These are phyloP conservation scores for Heliamphora exappendiculata DNA, from an alignment of 148 eudicot genomes.

Conservation along the genomic window DNA sequence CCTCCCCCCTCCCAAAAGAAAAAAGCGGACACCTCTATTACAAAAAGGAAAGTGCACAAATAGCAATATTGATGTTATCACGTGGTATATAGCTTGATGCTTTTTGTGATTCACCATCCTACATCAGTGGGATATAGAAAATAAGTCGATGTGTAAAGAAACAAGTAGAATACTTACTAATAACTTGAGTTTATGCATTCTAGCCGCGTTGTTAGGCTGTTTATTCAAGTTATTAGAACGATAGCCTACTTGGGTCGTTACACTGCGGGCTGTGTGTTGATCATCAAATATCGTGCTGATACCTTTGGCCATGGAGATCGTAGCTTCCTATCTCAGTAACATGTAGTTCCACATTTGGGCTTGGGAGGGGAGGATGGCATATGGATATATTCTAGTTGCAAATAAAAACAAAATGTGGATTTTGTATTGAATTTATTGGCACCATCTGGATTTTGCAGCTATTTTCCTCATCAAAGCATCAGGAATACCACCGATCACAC, in stretches of 20 bases:
- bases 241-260: too few relatives aligned
- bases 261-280: too few relatives aligned
- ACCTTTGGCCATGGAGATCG: not conserved
- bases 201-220: too few relatives aligned
- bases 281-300: not conserved
- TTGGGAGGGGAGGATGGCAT: not conserved
- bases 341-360: not conserved
- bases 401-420: not conserved
- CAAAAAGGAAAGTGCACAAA: not conserved
- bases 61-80: too few relatives aligned
- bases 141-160: too few relatives aligned
- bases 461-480: slow-evolving; percentile 10
- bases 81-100: too few relatives aligned
- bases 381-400: not conserved
- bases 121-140: too few relatives aligned
- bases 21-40: not conserved
- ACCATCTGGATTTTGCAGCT: slow-evolving; percentile 11
- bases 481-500: slow-evolving; percentile 21
- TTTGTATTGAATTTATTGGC: not conserved
- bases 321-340: not conserved
- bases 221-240: too few relatives aligned
- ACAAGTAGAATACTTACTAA: too few relatives aligned
- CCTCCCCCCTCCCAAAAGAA: too few relatives aligned
- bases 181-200: too few relatives aligned
- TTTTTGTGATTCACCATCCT: too few relatives aligned